These are phyloP conservation scores for Pestalotiopsis fici DNA, from an alignment of 2,329 filamentous ascomycete genomes.

Conservation along the genomic window DNA sequence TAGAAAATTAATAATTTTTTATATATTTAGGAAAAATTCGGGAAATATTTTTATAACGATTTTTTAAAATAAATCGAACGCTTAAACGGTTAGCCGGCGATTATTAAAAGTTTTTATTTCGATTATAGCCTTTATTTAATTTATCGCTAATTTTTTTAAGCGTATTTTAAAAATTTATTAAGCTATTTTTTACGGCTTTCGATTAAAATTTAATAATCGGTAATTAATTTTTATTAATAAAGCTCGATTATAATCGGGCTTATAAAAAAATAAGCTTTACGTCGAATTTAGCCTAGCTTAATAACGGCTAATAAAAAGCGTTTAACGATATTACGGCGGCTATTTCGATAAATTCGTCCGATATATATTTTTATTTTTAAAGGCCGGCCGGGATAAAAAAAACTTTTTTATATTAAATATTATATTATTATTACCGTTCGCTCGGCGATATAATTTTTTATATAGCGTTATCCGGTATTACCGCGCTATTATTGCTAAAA, in stretches of 20 bases:
- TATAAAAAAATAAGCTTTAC: no score
- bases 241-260: no score
- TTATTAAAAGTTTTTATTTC: neutral
- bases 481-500: neutral
- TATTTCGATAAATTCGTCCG: neutral
- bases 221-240: neutral
- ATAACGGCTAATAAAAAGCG: neutral
- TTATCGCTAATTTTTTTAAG: no score
- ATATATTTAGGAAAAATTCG: neutral
- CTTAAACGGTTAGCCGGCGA: neutral
- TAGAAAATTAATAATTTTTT: neutral
- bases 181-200: no score
- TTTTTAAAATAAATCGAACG: neutral
- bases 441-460: neutral
- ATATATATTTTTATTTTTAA: neutral
- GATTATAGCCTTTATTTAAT: no score
- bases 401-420: constrained; percentile 7
- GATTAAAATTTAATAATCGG: neutral
- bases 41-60: neutral
- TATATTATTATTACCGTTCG: neutral
- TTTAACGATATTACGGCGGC: neutral
- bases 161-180: no score
- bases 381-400: neutral
- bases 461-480: neutral
- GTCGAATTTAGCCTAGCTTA: constrained; percentile 1